phyloP scores from a whole-genome alignment of 2,329 filamentous ascomycete species.

The Monilinia fructicola region DNA sequence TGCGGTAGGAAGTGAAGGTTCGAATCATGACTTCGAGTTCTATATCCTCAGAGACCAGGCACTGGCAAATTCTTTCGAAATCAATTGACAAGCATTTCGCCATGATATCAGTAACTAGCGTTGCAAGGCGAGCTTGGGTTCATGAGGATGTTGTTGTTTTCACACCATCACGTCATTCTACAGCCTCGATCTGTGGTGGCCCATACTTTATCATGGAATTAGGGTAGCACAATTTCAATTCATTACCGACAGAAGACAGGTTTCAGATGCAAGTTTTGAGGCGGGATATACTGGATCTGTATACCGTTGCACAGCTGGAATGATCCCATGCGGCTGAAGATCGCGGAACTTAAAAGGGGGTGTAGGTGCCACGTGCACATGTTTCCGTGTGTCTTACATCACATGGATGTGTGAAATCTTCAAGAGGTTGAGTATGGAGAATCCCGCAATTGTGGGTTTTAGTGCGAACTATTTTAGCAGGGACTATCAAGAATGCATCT shows the following conservation, averaged over 20 bases:
- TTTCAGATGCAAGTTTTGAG: not conserved
- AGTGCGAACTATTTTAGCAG: slow-evolving; percentile 3
- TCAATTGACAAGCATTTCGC: no score
- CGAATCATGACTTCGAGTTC: no score
- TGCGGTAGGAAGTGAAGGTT: no score
- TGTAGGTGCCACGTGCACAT: slow-evolving; percentile 22
- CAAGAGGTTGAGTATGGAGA: slow-evolving; percentile 12
- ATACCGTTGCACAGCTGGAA: not conserved
- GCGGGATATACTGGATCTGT: not conserved
- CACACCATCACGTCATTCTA: not conserved
- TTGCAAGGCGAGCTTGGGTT: not conserved
- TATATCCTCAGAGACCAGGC: no score
- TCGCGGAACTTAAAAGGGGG: not conserved
- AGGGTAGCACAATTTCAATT: not conserved
- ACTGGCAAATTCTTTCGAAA: no score
- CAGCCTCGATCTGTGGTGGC: not conserved
- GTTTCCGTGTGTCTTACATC: slow-evolving; percentile 21
- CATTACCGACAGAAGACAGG: not conserved
- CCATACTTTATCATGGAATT: not conserved
- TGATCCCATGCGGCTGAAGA: not conserved
- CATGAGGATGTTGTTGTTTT: not conserved
- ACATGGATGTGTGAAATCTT: not conserved
- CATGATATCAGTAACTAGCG: not conserved
- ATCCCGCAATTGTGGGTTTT: not conserved
- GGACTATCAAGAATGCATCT: not conserved